Percentiles rank a stretch among this genome's conserved stretches.
phyloP scores from a whole-genome alignment of 805 yeast species.

The Teunomyces funiuensis region DNA sequence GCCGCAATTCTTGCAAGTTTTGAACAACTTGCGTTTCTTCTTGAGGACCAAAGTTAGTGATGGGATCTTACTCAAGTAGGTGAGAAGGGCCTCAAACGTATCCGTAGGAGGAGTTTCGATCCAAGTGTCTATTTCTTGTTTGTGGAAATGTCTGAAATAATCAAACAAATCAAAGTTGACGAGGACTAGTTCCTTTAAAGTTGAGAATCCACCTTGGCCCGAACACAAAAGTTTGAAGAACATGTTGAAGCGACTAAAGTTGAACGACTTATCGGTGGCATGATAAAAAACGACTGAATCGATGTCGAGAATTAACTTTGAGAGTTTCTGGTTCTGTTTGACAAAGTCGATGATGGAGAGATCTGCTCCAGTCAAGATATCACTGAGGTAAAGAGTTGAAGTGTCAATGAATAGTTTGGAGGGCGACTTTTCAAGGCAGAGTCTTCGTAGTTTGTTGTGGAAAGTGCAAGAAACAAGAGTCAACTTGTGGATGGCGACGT shows the following conservation, averaged over 20 bases:
- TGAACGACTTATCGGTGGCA: slow-evolving; percentile 21
- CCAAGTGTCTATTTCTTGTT: slow-evolving; percentile 13
- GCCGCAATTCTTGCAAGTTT: slow-evolving; percentile 38
- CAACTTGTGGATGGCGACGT: slow-evolving; percentile 13
- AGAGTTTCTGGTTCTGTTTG: slow-evolving; percentile 34
- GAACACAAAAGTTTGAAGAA: slow-evolving; percentile 34
- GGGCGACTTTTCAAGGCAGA: slow-evolving; percentile 10
- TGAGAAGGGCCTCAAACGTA: slow-evolving; percentile 22
- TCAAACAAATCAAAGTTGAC: slow-evolving; percentile 33
- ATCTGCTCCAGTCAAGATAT: slow-evolving; percentile 44
- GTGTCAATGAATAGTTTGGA: slow-evolving; percentile 44
- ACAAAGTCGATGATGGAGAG: slow-evolving; percentile 50
- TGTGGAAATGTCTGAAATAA: slow-evolving; percentile 4
- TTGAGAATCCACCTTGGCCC: slow-evolving; percentile 29
- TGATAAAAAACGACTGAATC: slow-evolving; percentile 46
- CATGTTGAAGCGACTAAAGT: slow-evolving; percentile 29
- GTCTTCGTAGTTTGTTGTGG: slow-evolving; percentile 15
- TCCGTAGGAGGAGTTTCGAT: slow-evolving; percentile 14
- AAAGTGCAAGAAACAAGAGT: slow-evolving; percentile 22
- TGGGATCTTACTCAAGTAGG: slow-evolving; percentile 16
- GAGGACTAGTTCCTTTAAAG: slow-evolving; percentile 25
- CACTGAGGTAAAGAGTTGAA: slow-evolving; percentile 33
- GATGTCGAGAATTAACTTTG: slow-evolving; percentile 46
- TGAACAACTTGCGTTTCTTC: slow-evolving; percentile 20
- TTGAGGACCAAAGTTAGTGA: slow-evolving; percentile 24